These are phyloP conservation scores for Podospora sp. DNA, from an alignment of 495 filamentous ascomycete species.

Conservation along the genomic window DNA sequence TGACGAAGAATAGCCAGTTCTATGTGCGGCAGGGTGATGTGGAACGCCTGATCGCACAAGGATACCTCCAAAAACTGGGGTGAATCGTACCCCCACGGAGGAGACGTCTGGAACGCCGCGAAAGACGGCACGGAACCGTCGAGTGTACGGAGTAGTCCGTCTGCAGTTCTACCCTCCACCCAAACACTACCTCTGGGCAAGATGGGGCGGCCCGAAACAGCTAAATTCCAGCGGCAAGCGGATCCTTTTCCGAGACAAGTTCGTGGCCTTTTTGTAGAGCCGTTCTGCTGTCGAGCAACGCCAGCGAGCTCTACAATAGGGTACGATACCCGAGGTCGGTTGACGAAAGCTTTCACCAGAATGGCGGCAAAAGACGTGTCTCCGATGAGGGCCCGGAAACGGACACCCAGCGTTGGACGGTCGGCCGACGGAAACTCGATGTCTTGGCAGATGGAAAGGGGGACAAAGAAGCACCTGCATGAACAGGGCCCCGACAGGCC, in stretches of 20 bases:
- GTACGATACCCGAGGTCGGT: slow-evolving; percentile 19
- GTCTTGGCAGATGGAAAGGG: slow-evolving; percentile 6
- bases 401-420: slow-evolving; percentile 19
- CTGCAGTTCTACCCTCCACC: not conserved
- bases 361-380: slow-evolving; percentile 36
- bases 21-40: slow-evolving; percentile 97
- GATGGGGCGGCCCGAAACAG: not conserved
- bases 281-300: not conserved
- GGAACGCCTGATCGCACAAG: slow-evolving; percentile 90
- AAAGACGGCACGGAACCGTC: not conserved
- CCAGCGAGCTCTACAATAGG: not conserved
- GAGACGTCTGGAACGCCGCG: not conserved
- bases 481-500: slow-evolving; percentile 18
- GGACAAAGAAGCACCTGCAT: slow-evolving; percentile 26
- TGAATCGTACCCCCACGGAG: slow-evolving; percentile 46
- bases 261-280: not conserved
- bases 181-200: not conserved
- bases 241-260: not conserved
- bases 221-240: not conserved
- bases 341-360: slow-evolving; percentile 35
- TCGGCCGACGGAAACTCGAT: not conserved
- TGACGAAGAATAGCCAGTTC: slow-evolving; percentile 98
- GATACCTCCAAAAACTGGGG: slow-evolving; percentile 91
- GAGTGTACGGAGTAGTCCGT: not conserved
- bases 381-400: not conserved